Evolutionary conservation across 2,329 filamentous ascomycete genomes (phyloP), one percentile per base, ranked within the genome.

Genomic region (Colletotrichum viniferum): DNA sequence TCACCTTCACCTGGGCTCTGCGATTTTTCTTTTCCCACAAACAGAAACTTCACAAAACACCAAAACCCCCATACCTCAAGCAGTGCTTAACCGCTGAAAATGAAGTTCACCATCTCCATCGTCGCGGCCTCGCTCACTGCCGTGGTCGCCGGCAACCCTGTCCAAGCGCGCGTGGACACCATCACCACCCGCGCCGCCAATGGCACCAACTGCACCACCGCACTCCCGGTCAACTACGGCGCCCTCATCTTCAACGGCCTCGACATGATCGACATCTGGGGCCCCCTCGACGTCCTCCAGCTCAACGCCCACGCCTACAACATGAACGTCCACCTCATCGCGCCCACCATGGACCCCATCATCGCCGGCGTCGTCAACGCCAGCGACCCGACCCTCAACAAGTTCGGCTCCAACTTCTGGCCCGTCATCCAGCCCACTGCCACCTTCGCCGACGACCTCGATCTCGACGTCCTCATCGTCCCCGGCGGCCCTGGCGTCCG

Each of bases 391-490:
- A n/a, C 55, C n/a, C 82, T 80, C 76, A 84, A 85, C 79, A 73
- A 77, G 30, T 78, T 78, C 79, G 83, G 83, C 78, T 83, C 82
- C 55, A 81, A 79, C 74, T 85, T 86, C 76, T 84, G 80, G 64
- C 82, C 86, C 18, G 70, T 73, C 26, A 73, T 88, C 16, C 74
- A 81, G 21, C 84, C 87, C 24, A 88, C 87, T 3, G 83, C 85
- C 79, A 93, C 91, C 1, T 92, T 92, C 78, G 85, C 83, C 58
- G 82, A 85, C 6, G 85, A 87, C 3, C 88, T 88, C 1, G 85
- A 86, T n/a, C 82, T 93, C 6, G 91, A 94, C 60, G 89, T 94
- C 5, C 85, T 95, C 24, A 81, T 95, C n/a, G 82, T 95, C 9
- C 93, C 93, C 0, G 93, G 93, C 3, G 92, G 93, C 0, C 69